A percentile compares a stretch with the other conserved stretches of the same genome.
Conservation (phyloP, 2,329 filamentous ascomycete species). For the Stagonosporopsis rhizophila region DNA sequence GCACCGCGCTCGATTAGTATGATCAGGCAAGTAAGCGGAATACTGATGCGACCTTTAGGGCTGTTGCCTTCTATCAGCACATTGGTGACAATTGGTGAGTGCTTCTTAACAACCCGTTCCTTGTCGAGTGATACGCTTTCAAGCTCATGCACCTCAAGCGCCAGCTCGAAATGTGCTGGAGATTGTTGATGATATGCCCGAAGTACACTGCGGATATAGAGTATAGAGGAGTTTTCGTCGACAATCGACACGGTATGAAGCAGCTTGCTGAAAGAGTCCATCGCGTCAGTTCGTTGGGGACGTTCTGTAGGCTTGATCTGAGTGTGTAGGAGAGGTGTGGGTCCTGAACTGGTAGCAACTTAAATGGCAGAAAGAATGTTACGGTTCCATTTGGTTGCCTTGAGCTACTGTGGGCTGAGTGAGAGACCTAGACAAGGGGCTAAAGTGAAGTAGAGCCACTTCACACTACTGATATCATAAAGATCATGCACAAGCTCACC, state of each 20-base stretch:
- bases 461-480: not conserved
- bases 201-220: not conserved
- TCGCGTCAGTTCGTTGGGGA: not conserved
- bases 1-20: not conserved
- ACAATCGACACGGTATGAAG: not conserved
- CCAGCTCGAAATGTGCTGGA: constrained; percentile 1
- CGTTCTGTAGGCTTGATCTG: no score
- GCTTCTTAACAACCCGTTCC: rapidly evolving
- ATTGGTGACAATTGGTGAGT: not conserved
- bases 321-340: not conserved
- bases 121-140: not conserved
- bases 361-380: not conserved
- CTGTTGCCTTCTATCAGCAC: not conserved
- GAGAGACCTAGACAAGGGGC: not conserved
- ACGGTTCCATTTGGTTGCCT: not conserved
- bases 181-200: not conserved
- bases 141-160: not conserved
- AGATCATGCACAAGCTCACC: not conserved
- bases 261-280: not conserved
- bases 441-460: not conserved
- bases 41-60: not conserved
- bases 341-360: not conserved
- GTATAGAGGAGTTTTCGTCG: not conserved
- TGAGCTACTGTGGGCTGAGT: not conserved
- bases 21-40: not conserved